phyloP scores from a whole-genome alignment of 352 stramenopile species.

The Phytophthora aleatoria region DNA sequence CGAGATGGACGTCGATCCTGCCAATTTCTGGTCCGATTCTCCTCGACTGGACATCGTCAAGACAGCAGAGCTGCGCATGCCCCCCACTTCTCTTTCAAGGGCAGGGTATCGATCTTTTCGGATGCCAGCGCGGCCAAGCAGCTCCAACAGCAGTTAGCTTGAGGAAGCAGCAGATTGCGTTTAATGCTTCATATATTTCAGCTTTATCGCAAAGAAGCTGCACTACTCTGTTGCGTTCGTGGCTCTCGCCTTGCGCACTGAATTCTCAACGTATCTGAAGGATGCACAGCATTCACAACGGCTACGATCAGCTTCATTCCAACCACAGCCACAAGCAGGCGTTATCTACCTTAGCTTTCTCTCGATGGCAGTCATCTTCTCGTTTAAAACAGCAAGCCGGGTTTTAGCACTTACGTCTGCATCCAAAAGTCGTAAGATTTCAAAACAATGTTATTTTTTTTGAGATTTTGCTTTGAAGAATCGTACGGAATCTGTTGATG shows the following conservation, averaged over 20 bases:
- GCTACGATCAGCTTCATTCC: not conserved
- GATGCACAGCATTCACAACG: not conserved
- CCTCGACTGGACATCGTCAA: slow-evolving; percentile 51
- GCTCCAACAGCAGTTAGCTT: slow-evolving; percentile 16
- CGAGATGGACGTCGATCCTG: slow-evolving; percentile 16
- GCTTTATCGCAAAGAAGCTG: not conserved
- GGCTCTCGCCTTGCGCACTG: slow-evolving; percentile 25
- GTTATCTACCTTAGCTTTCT: slow-evolving; percentile 42
- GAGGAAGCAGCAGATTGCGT: not conserved
- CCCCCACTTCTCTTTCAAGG: slow-evolving; percentile 48
- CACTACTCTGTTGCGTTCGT: not conserved
- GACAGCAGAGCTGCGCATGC: slow-evolving; percentile 51
- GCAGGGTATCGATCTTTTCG: slow-evolving; percentile 61
- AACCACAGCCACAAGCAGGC: not conserved
- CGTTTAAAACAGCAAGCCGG: slow-evolving; percentile 43
- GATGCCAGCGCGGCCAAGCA: slow-evolving; percentile 41
- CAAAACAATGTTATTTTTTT: not conserved
- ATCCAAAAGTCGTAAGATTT: not conserved
- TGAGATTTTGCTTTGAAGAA: not conserved
- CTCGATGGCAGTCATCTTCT: slow-evolving; percentile 54
- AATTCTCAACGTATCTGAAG: slow-evolving; percentile 47
- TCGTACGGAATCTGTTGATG: slow-evolving; percentile 66
- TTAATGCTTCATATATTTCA: slow-evolving; percentile 3
- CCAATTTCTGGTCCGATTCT: slow-evolving; percentile 42
- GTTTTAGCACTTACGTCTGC: slow-evolving; percentile 53